These are phyloP conservation scores for Hypoxylon sp. DNA, from an alignment of 2,329 filamentous ascomycete species.

Conservation along the genomic window DNA sequence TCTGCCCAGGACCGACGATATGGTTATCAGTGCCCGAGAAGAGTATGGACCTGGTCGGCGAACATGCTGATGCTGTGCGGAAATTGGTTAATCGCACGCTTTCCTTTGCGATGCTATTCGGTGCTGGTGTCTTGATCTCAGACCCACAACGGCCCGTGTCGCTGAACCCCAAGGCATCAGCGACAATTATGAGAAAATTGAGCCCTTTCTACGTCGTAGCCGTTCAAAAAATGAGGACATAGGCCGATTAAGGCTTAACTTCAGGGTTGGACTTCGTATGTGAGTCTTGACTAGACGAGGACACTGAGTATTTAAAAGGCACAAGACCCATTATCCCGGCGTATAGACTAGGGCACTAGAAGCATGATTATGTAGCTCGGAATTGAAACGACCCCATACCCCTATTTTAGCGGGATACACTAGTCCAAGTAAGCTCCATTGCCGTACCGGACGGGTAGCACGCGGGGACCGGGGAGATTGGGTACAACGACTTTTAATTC, in stretches of 20 bases:
- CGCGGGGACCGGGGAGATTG: too few relatives aligned
- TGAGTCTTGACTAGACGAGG: not conserved
- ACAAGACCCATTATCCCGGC: not conserved
- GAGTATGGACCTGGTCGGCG: constrained; percentile 72
- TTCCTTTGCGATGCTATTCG: constrained; percentile 65
- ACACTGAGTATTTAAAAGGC: not conserved
- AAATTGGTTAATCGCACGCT: constrained; percentile 71
- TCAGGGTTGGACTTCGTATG: not conserved
- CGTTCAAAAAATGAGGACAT: constrained; percentile 5
- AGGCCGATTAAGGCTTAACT: not conserved
- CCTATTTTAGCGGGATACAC: not conserved
- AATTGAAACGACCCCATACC: not conserved
- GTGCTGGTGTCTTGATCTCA: constrained; percentile 71
- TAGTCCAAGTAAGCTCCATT: not conserved
- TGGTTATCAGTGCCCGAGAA: constrained; percentile 71
- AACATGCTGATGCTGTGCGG: constrained; percentile 72
- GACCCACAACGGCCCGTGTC: constrained; percentile 67
- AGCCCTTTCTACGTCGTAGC: constrained; percentile 50
- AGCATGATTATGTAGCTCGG: not conserved
- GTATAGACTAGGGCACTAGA: not conserved
- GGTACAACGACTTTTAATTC: too few relatives aligned
- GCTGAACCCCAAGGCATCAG: constrained; percentile 61
- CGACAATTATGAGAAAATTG: constrained; percentile 61
- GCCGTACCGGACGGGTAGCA: too few relatives aligned
- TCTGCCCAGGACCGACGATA: constrained; percentile 64